Base-by-base conservation (phyloP, 2,329 filamentous ascomycete species). In the Dryadomyces quercivorus region DNA sequence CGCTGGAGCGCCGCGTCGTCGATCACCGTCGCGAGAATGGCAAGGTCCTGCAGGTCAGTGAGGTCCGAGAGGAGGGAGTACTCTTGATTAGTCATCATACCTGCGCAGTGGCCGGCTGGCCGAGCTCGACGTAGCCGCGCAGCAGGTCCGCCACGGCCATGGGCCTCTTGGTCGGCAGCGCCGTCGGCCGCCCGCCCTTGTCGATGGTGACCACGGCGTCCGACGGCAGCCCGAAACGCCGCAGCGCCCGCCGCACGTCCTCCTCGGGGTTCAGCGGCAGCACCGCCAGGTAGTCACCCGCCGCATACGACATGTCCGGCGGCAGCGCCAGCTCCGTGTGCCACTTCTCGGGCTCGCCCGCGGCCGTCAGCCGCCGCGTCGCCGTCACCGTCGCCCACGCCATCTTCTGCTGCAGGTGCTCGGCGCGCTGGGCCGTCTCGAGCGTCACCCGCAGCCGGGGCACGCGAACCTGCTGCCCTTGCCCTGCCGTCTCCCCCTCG, bases 231-330 rank as follows among this genome's bases (percentile, higher is more conserved):
- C 75, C 69, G 63, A 89, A 90, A 18, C 76, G 72, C 16, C 75
- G 72, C 64, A 88, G 77, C 0, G 79, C 83, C 10, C 84, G 75
- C 8, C 75, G 73, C 1, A 90, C 78, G 3, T 74, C 80, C 26
- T 75, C 69, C 47, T 74, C 73, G 1, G 80, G 81, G 64, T 91
- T 91, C 31, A 86, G 69, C 0, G 87, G 86, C 1, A 89, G 70
- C 3, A 89, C 72, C 0, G 85, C 84, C 1, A 91, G 75, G 63
- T 92, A 91, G 63, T 91, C 87, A 10, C 86, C 87, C 3, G 84
- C 77, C 40, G 77, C 75, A 67, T 90, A 92, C 0, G 73, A 75
- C 73, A 81, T 75, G 54, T 76, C 78, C 0, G 75, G 76, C 0
- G 86, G 86, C 1, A 91, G 72, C 56, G 79, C 77, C 31, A 89